A percentile compares a stretch with the other conserved stretches of the same genome.
Evolutionary conservation across 1,284 basidiomycete genomes (phyloP).

Genomic region (Wolfiporia cocos): DNA sequence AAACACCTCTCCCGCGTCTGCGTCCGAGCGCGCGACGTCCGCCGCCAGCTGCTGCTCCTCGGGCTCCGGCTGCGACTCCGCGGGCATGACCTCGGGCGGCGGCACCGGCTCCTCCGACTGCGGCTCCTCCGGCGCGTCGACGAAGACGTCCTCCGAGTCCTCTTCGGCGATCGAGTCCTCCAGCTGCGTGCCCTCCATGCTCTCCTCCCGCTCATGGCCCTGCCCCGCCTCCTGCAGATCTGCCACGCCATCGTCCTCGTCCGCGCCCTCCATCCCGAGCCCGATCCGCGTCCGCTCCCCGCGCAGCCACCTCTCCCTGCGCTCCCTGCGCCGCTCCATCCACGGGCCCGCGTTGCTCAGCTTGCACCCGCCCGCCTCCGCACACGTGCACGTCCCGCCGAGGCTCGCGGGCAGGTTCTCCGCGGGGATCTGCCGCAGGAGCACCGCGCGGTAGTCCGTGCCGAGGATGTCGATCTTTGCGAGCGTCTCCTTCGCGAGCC

Average conservation of each 20-base stretch:
- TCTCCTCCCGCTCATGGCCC: background rate
- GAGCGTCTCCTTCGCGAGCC: slow-evolving; percentile 66
- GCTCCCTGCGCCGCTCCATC: slow-evolving; percentile 52
- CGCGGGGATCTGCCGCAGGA: slow-evolving; percentile 50
- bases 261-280: slow-evolving; percentile 11
- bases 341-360: slow-evolving; percentile 62
- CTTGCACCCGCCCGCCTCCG: slow-evolving; percentile 47
- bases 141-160: background rate
- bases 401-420: slow-evolving; percentile 40
- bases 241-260: slow-evolving; percentile 8
- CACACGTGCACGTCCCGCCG: slow-evolving; percentile 51
- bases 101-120: background rate
- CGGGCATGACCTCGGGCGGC: background rate
- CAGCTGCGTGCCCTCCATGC: background rate
- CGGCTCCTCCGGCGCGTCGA: too few species aligned
- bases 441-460: slow-evolving; percentile 44
- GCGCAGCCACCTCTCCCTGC: slow-evolving; percentile 36
- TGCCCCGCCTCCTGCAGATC: slow-evolving; percentile 1
- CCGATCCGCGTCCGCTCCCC: slow-evolving; percentile 21
- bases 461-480: slow-evolving; percentile 62
- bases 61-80: background rate
- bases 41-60: background rate
- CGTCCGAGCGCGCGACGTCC: background rate
- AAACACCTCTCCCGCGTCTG: background rate
- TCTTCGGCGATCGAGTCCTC: background rate